Evolutionary conservation across 2,329 filamentous ascomycete species (phyloP), one percentile per base, ranked within the genome.

Genomic region (Septoria linicola): DNA sequence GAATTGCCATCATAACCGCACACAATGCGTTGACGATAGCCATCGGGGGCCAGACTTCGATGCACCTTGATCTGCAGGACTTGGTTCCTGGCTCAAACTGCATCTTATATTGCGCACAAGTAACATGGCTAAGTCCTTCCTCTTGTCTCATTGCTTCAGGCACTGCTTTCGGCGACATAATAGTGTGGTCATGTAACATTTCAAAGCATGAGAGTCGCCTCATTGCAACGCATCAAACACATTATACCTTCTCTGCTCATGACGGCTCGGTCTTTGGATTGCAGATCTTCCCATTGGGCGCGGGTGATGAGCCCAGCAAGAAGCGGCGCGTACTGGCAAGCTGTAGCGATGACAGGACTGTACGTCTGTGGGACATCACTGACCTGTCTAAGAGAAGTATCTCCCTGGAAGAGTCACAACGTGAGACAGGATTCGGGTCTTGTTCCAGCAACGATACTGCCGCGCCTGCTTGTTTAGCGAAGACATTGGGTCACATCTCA

Each of bases 221-320:
- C 8, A 41, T 59, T 30, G 65, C 65, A 21, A 57, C 58, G 19
- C 67, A 72, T 11, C 70, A 68, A 4, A 73, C 78, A 11, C 79
- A 82, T 59, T 76, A 79, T 57, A 75, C 78, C 36, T 83, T 84
- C 62, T 75, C 76, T 7, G 82, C 81, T 0, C 93, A 99, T 63
- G 90, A 96, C 64, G 93, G 93, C 0, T 96, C 92, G 1, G 86
- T 99, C 21, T 99, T 96, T 60, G 91, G 89, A 1, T 87, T 99
- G 2, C 79, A 83, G 25, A 86, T 97, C 30, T 95, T 89, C 0
- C 73, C 79, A 1, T 65, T 30, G 3, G 46, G 40, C 1, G 14
- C 46, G 16, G 47, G 47, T 72, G 59, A 68, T 85, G 16, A 54
- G 57, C 5, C 59, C 71, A 17, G 55, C 67, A 1, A 67, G 72